A percentile compares a stretch with the other conserved stretches of the same genome.
Evolutionary conservation across 2,329 filamentous ascomycete species (phyloP).

Genomic region (Botryotinia globosa): DNA sequence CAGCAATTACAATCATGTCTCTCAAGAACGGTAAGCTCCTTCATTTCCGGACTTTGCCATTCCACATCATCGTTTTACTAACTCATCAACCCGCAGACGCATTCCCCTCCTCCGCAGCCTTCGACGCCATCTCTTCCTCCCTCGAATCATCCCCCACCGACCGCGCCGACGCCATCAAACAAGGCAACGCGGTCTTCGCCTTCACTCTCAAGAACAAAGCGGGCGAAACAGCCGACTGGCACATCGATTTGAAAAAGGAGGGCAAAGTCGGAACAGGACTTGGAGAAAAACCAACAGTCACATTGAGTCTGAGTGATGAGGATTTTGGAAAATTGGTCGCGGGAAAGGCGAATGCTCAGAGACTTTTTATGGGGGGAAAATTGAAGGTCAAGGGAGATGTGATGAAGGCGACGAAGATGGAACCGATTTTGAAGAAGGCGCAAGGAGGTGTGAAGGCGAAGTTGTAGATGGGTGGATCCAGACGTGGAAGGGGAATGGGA

Average conservation of each 20-base stretch:
- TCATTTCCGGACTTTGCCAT: not conserved
- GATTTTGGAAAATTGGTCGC: constrained; percentile 81
- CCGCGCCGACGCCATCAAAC: constrained; percentile 84
- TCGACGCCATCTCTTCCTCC: constrained; percentile 78
- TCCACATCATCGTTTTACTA: not conserved
- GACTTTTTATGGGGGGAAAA: constrained; percentile 93
- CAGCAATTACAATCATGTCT: constrained; percentile 7
- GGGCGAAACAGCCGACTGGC: constrained; percentile 81
- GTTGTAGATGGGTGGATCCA: constrained; percentile 1
- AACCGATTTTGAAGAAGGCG: constrained; percentile 41
- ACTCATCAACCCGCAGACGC: constrained; percentile 51
- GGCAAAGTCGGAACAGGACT: constrained; percentile 77
- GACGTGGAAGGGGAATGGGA: too few relatives aligned
- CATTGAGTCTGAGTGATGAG: constrained; percentile 76
- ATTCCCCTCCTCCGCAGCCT: constrained; percentile 87
- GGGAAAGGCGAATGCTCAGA: constrained; percentile 92
- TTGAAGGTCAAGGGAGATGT: constrained; percentile 97
- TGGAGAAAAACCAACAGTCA: constrained; percentile 82
- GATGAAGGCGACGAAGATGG: constrained; percentile 98
- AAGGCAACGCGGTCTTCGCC: constrained; percentile 81
- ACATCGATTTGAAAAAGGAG: constrained; percentile 91
- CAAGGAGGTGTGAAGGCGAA: constrained; percentile 13
- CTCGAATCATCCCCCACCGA: constrained; percentile 68
- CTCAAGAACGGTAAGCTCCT: constrained; percentile 14
- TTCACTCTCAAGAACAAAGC: constrained; percentile 88